These are phyloP conservation scores for Solanum tarapatanum DNA, from an alignment of 257 asterid genomes.

Conservation along the genomic window DNA sequence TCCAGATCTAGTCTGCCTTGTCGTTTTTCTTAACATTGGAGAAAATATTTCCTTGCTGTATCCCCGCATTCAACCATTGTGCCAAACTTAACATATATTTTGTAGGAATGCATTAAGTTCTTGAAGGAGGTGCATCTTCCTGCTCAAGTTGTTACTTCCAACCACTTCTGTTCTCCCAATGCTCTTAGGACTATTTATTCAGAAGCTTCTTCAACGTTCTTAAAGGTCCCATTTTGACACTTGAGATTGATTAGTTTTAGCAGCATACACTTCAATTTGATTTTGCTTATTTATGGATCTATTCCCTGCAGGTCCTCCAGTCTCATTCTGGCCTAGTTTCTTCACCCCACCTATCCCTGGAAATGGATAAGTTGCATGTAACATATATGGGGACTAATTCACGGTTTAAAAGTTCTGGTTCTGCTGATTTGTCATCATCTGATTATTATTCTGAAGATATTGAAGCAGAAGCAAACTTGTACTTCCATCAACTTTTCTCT, in stretches of 20 bases:
- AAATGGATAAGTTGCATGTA: slow-evolving; percentile 53
- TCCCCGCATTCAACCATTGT: background rate
- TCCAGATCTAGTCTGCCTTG: background rate
- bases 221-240: slow-evolving; percentile 40
- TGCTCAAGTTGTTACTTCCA: slow-evolving; percentile 44
- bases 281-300: background rate
- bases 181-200: slow-evolving; percentile 39
- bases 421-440: slow-evolving; percentile 34
- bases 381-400: slow-evolving; percentile 38
- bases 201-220: slow-evolving; percentile 55
- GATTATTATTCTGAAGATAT: slow-evolving; percentile 60
- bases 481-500: slow-evolving; percentile 80
- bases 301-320: slow-evolving; percentile 61
- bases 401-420: slow-evolving; percentile 33
- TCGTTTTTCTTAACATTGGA: background rate
- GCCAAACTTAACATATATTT: background rate
- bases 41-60: background rate
- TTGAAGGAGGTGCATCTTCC: slow-evolving; percentile 61
- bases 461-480: slow-evolving; percentile 67
- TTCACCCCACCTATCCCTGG: slow-evolving; percentile 50
- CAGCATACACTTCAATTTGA: background rate
- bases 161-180: slow-evolving; percentile 41
- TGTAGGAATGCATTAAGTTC: slow-evolving; percentile 81
- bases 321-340: slow-evolving; percentile 49
- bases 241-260: background rate